Evolutionary conservation across 331 rosid species (phyloP).

Genomic region (Malus hybrid): DNA sequence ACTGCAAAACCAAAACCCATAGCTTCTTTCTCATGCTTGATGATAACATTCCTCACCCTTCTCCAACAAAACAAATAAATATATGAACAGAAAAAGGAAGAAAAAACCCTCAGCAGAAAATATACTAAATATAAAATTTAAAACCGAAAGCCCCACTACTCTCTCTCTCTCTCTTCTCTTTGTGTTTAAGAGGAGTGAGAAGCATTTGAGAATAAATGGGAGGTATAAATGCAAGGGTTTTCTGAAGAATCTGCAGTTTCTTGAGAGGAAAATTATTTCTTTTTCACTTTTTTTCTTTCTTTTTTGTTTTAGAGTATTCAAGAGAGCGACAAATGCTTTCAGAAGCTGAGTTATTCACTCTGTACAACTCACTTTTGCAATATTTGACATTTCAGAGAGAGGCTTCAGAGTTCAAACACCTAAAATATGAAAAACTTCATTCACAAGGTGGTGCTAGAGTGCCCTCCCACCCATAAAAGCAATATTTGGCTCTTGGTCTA

Average conservation of each 20-base stretch:
- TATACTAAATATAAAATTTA: no score
- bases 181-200: background rate
- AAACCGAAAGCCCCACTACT: background rate
- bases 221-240: constrained; percentile 11
- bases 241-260: constrained; percentile 57
- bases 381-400: background rate
- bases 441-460: background rate
- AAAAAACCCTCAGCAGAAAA: no score
- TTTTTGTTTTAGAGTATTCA: background rate
- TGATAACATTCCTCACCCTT: background rate
- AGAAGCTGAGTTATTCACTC: background rate
- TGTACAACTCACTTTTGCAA: background rate
- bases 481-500: background rate
- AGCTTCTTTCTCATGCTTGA: constrained; percentile 36
- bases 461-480: background rate
- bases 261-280: constrained; percentile 37
- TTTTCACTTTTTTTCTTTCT: constrained; percentile 22
- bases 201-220: background rate
- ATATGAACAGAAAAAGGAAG: no score
- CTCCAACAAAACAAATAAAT: background rate
- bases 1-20: constrained; percentile 39
- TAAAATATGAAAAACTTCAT: background rate
- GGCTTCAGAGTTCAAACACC: background rate
- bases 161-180: background rate
- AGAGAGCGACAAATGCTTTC: background rate